These are phyloP conservation scores for Boletus coccyginus DNA, from an alignment of 768 basidiomycete species.

Conservation along the genomic window DNA sequence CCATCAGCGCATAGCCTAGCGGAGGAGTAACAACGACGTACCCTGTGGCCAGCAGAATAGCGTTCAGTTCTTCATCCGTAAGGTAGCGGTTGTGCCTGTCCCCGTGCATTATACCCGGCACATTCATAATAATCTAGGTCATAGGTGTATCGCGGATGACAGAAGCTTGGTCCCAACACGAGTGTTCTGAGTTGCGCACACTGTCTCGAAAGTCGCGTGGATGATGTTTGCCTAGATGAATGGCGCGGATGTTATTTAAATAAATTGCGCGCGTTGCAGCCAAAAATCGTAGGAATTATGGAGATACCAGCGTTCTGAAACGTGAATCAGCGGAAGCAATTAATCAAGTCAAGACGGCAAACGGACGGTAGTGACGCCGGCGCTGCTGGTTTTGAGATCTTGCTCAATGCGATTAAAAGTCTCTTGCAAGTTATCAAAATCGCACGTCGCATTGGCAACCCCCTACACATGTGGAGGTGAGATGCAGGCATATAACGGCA, in stretches of 20 bases:
- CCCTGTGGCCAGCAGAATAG: conserved; percentile 79
- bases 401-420: conserved; percentile 47
- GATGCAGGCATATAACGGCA: background rate
- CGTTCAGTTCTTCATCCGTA: conserved; percentile 93
- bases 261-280: too few species aligned
- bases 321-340: background rate
- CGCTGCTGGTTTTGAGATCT: conserved; percentile 43
- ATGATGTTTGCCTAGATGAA: too few species aligned
- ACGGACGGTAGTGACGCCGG: conserved; percentile 55
- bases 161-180: conserved; percentile 97
- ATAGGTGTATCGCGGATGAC: conserved; percentile 65
- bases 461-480: conserved; percentile 22
- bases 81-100: conserved; percentile 96
- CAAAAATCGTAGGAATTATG: too few species aligned
- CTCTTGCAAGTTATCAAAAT: conserved; percentile 40
- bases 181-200: conserved; percentile 45
- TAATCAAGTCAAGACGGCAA: accelerated
- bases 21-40: conserved; percentile 93
- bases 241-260: too few species aligned
- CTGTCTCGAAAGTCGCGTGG: too few species aligned
- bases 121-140: conserved; percentile 84
- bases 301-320: conserved; percentile 60
- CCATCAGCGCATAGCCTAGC: conserved; percentile 84
- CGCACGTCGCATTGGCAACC: conserved; percentile 64
- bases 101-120: conserved; percentile 77